Percentiles rank a stretch among this genome's conserved stretches.
Conservation (phyloP, 495 filamentous ascomycete genomes). For the Tuber melanosporum region DNA sequence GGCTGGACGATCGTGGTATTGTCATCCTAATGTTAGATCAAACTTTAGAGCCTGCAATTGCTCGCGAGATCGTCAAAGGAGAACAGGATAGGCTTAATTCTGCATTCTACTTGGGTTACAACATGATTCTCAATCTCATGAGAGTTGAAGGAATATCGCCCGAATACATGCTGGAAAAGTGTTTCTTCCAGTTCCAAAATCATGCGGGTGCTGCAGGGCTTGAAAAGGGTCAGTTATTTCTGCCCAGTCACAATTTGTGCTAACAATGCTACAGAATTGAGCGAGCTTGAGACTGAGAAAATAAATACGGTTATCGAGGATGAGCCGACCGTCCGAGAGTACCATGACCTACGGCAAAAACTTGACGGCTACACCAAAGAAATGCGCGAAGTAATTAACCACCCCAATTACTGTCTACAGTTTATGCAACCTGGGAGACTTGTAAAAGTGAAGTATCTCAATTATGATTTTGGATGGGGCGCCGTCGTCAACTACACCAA, state of each 20-base stretch:
- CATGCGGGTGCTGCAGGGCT: slow-evolving; percentile 72
- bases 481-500: slow-evolving; percentile 64
- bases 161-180: slow-evolving; percentile 92
- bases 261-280: slow-evolving; percentile 54
- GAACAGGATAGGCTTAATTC: slow-evolving; percentile 96
- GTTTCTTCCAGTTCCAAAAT: slow-evolving; percentile 98
- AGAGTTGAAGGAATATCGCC: slow-evolving; percentile 93
- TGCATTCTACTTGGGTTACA: slow-evolving; percentile 97
- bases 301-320: slow-evolving; percentile 69
- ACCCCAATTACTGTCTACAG: slow-evolving; percentile 73
- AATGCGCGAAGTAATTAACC: slow-evolving; percentile 78
- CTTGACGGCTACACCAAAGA: slow-evolving; percentile 74
- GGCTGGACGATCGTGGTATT: slow-evolving; percentile 95
- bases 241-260: slow-evolving; percentile 6
- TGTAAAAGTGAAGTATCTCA: slow-evolving; percentile 71
- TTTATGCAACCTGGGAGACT: slow-evolving; percentile 77
- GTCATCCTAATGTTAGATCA: slow-evolving; percentile 99
- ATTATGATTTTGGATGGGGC: slow-evolving; percentile 88
- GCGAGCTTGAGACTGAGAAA: slow-evolving; percentile 63
- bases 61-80: slow-evolving; percentile 89
- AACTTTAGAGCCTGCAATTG: slow-evolving; percentile 88
- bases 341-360: slow-evolving; percentile 78
- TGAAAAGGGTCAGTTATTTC: slow-evolving; percentile 55
- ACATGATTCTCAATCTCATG: slow-evolving; percentile 96
- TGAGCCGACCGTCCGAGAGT: slow-evolving; percentile 82